Evolutionary conservation across 148 eudicot genomes (phyloP).

Genomic region (Silene latifolia): DNA sequence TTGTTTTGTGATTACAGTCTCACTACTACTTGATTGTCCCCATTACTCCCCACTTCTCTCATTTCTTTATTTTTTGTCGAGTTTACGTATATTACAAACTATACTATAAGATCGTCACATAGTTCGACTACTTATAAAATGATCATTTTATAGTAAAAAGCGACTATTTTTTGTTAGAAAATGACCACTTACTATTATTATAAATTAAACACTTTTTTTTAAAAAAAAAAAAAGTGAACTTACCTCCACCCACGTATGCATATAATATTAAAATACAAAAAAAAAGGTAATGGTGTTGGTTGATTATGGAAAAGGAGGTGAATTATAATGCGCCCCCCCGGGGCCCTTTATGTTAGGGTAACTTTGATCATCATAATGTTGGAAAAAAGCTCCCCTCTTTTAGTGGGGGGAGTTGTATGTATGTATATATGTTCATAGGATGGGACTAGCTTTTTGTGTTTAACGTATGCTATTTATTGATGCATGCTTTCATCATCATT

Average conservation of each 20-base stretch:
- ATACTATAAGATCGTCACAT: too few species aligned
- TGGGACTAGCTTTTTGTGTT: not conserved
- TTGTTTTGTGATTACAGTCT: constrained; percentile 34
- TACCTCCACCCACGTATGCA: too few species aligned
- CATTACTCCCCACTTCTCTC: not conserved
- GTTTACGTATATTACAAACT: too few species aligned
- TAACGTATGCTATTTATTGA: not conserved
- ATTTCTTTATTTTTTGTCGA: too few species aligned
- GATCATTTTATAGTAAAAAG: too few species aligned
- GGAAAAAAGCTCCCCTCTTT: constrained; percentile 8
- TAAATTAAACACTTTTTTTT: too few species aligned
- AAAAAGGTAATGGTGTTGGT: too few species aligned
- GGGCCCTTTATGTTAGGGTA: constrained; percentile 2
- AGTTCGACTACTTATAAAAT: too few species aligned
- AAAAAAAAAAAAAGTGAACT: too few species aligned
- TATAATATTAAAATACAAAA: too few species aligned
- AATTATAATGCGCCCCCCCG: not conserved
- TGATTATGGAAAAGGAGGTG: not conserved
- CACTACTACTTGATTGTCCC: constrained; percentile 35
- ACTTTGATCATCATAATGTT: not conserved
- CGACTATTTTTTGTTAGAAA: too few species aligned
- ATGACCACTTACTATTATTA: too few species aligned
- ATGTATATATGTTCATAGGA: not conserved
- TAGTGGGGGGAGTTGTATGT: constrained; percentile 6
- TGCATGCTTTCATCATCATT: not conserved